Evolutionary conservation across 371 early-diverging fungal species (phyloP), one percentile per base, ranked within the genome.

Genomic region (Mortierella polycephala): DNA sequence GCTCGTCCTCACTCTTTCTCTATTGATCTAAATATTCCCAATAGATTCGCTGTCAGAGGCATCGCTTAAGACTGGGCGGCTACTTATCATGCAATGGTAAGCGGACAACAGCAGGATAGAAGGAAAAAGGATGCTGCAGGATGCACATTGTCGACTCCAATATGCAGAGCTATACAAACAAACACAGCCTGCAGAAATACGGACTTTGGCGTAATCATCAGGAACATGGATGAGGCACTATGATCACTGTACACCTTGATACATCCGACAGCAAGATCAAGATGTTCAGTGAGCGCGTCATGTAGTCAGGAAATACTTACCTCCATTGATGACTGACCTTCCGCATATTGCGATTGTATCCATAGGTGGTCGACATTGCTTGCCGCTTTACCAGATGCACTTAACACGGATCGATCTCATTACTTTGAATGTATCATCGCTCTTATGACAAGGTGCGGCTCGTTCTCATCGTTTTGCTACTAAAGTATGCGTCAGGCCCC

Each of bases 361-460:
- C 30, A 13, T 67, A 85, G 85, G 85, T 85, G 85, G 85, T 71
- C 74, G 30, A 62, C 75, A 5, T 53, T 85, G 49, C 68, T 83
- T 1, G 70, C 62, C 21, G 77, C 64, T 4, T 60, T 83, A 13
- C 62, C 66, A 13, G 72, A 81, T 57, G 79, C 74, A 2, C 71
- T 61, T 7, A 74, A 72, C 61, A 81, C 83, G 30, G 84, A 84
- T 37, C 67, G 81, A 62, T 65, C 60, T 40, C 62, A 82, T 49
- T 85, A 85, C 67, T 85, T 76, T 72, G 85, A 85, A 37, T 76
- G 82, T 56, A 83, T 85, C 53, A 53, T 85, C 23, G 83, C 75
- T 16, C 77, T 85, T 10, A 82, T 85, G 71, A 71, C 82, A 57
- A 81, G 85, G 85, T 85, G 71, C 30, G 46, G 46, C 20, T 37